phyloP scores from a whole-genome alignment of 2,329 filamentous ascomycete species.

The Coniochaeta prunicola region DNA sequence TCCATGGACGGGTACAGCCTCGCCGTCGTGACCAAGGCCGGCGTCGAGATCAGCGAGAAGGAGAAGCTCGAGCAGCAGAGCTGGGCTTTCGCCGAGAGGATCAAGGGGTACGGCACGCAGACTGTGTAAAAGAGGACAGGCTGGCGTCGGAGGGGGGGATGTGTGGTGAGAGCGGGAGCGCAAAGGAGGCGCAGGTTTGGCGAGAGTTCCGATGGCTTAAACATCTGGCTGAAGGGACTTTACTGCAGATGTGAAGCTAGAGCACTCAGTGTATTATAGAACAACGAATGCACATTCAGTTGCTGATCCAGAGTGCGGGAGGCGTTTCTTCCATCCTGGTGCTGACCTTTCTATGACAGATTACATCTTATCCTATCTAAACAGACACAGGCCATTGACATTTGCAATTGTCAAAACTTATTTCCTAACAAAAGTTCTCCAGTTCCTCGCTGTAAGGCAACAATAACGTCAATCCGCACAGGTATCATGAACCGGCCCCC shows the following conservation, averaged over 20 bases:
- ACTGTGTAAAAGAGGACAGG: slow-evolving; percentile 46
- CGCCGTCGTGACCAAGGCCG: slow-evolving; percentile 80
- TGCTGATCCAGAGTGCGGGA: neutral
- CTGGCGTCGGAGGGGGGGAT: no score
- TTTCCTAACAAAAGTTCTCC: neutral
- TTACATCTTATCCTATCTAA: slow-evolving; percentile 1
- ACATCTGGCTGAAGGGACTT: neutral
- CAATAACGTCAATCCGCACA: neutral
- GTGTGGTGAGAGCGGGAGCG: neutral
- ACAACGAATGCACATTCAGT: neutral
- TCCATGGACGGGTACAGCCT: slow-evolving; percentile 88
- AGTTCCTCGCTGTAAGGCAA: neutral
- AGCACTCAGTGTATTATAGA: neutral
- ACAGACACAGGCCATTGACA: neutral
- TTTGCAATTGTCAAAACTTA: neutral
- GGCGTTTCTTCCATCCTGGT: neutral
- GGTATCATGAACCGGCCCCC: neutral
- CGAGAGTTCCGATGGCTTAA: neutral
- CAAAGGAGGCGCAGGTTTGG: neutral
- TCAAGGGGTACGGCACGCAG: slow-evolving; percentile 93
- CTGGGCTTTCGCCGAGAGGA: slow-evolving; percentile 95
- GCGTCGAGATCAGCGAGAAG: slow-evolving; percentile 75
- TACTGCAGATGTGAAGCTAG: no score
- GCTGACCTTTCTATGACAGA: neutral
- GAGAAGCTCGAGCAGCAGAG: slow-evolving; percentile 92